Evolutionary conservation across 2,329 filamentous ascomycete species (phyloP), one percentile per base, ranked within the genome.

Genomic region (Calonectria henricotiae): DNA sequence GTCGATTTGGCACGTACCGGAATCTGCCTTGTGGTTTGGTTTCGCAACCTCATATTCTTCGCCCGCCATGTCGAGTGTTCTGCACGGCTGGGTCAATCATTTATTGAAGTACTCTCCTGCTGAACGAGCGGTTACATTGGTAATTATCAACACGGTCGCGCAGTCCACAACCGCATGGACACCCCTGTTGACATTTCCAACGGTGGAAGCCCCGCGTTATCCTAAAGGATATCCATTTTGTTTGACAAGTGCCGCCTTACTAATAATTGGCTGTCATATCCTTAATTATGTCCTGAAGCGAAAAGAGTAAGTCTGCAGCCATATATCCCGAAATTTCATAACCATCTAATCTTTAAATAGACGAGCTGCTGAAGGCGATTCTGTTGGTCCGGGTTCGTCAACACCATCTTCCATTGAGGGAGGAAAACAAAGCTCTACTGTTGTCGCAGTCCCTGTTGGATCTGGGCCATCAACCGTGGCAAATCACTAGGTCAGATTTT

Each of bases 141-240:
- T 89, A 3, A 76, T 87, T 17, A 85, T 89, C 71, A 90, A 88
- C 58, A 81, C 83, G 0, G 79, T 90, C n/a, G 82, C 87, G 0
- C 87, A 89, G 75, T 88, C 85, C 0, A 87, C 86, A 0, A 89
- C 86, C 0, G 87, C 86, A 0, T 90, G 88, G 88, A 89, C 86
- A 3, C 85, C 85, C 4, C 73, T 90, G 2, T 75, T 90, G 13
- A 84, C 85, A 0, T 90, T 88, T 72, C 81, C 80, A 0, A 86
- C 85, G 0, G 81, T 84, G 3, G 84, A 87, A 68, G 81, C 80
- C 0, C 85, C 85, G 1, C 72, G 80, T 2, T 87, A 81, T 61
- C 79, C 80, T 0, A 86, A 85, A 67, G 85, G 85, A 1, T 86
- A 82, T 44, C 76, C 81, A 0, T 84, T 83, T 61, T 75, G 78